Evolutionary conservation across 257 asterid genomes (phyloP).

Genomic region (Solanum paucissectum): DNA sequence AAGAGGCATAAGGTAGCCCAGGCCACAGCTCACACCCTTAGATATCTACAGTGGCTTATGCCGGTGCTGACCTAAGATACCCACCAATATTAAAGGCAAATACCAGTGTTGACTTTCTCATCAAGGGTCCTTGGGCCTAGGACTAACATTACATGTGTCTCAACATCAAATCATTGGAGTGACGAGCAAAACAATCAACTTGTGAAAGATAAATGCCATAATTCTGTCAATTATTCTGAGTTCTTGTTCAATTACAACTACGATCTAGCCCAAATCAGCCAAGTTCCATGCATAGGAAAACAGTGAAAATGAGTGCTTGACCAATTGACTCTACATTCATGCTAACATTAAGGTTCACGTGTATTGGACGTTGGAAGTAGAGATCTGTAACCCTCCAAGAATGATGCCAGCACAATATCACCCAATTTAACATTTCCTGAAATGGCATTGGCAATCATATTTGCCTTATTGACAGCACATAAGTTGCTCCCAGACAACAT

Average conservation of each 20-base stretch:
- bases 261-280: neutral
- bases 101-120: neutral
- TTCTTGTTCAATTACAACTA: neutral
- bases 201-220: neutral
- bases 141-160: neutral
- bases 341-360: neutral
- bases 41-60: neutral
- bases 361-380: neutral
- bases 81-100: neutral
- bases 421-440: neutral
- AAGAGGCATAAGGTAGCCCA: neutral
- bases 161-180: neutral
- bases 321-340: neutral
- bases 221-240: neutral
- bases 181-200: neutral
- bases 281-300: neutral
- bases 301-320: neutral
- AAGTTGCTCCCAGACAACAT: neutral
- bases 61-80: neutral
- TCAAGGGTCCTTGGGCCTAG: neutral
- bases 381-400: neutral
- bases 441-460: neutral
- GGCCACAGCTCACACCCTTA: neutral
- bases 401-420: neutral
- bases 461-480: neutral